phyloP scores from a whole-genome alignment of 192 early-diverging fungal genomes.

The Backusella mclennaniae region DNA sequence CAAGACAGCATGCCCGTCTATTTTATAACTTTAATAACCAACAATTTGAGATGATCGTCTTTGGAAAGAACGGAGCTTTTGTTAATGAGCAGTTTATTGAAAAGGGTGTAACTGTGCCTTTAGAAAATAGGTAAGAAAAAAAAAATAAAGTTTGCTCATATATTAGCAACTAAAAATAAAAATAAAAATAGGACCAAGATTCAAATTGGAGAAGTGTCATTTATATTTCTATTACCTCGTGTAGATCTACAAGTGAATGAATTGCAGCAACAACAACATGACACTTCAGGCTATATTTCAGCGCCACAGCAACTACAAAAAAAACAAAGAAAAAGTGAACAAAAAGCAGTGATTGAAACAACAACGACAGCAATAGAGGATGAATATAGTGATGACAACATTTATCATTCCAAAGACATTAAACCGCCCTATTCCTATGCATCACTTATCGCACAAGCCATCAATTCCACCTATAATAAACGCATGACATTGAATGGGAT shows the following conservation, averaged over 20 bases:
- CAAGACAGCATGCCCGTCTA: constrained; percentile 80
- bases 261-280: constrained; percentile 11
- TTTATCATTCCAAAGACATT: constrained; percentile 28
- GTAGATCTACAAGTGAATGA: constrained; percentile 34
- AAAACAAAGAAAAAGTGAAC: neutral
- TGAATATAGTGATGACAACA: neutral
- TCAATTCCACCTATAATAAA: constrained; percentile 65
- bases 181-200: constrained; percentile 57
- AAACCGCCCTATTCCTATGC: constrained; percentile 91
- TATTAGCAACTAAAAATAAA: too few species aligned
- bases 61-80: constrained; percentile 87
- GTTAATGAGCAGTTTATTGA: constrained; percentile 79
- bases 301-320: constrained; percentile 26
- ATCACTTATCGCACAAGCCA: constrained; percentile 89
- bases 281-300: constrained; percentile 15
- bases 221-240: constrained; percentile 75
- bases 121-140: constrained; percentile 57
- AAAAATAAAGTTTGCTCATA: neutral
- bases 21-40: constrained; percentile 81
- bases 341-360: neutral
- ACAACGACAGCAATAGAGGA: neutral
- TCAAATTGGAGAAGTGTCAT: constrained; percentile 79
- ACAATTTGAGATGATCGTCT: constrained; percentile 81
- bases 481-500: constrained; percentile 89
- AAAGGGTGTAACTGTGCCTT: constrained; percentile 57